phyloP scores from a whole-genome alignment of 345 rosid species.

The Arabidopsis arenosa region DNA sequence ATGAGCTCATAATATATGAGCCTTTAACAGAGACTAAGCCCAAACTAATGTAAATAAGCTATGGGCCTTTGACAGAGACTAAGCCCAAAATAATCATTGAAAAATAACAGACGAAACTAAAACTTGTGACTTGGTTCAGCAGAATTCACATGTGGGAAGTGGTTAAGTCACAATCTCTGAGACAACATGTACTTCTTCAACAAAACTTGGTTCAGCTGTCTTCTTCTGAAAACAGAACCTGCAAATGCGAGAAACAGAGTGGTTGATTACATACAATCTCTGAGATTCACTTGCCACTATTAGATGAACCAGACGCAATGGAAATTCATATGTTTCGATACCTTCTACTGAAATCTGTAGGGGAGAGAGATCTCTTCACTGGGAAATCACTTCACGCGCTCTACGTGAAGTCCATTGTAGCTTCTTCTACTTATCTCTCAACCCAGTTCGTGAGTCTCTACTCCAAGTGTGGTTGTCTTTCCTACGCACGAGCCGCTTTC shows the following conservation, averaged over 20 bases:
- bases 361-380: slow-evolving; percentile 54
- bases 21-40: slow-evolving; percentile 8
- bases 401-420: slow-evolving; percentile 68
- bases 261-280: slow-evolving; percentile 25
- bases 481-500: slow-evolving; percentile 60
- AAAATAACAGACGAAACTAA: background rate
- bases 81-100: background rate
- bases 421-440: slow-evolving; percentile 80
- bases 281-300: background rate
- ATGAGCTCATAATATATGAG: slow-evolving; percentile 2
- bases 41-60: background rate
- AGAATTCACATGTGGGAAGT: no score
- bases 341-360: slow-evolving; percentile 59
- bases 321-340: slow-evolving; percentile 53
- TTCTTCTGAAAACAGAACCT: background rate
- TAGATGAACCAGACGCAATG: slow-evolving; percentile 65
- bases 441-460: slow-evolving; percentile 88
- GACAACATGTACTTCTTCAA: no score
- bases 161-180: no score
- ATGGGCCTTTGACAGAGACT: slow-evolving; percentile 1
- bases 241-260: slow-evolving; percentile 1
- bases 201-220: background rate
- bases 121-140: background rate
- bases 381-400: slow-evolving; percentile 79
- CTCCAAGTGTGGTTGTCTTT: slow-evolving; percentile 73